Evolutionary conservation across 495 filamentous ascomycete species (phyloP).

Genomic region (Podospora comata): DNA sequence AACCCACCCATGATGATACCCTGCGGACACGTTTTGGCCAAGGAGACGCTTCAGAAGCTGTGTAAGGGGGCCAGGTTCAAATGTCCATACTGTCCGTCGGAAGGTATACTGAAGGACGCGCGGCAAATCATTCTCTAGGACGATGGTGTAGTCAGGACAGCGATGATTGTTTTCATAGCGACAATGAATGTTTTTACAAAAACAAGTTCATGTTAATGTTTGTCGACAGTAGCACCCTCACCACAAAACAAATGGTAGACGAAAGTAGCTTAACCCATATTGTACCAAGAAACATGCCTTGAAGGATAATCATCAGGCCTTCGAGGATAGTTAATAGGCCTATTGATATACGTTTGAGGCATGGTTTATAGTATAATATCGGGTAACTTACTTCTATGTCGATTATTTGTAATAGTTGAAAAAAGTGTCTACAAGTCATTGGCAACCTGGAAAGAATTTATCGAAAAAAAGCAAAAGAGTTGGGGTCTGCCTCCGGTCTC

Average conservation of each 20-base stretch:
- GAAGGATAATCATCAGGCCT: too few relatives aligned
- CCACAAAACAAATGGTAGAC: too few relatives aligned
- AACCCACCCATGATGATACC: constrained; percentile 99
- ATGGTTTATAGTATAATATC: too few relatives aligned
- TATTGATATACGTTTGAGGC: too few relatives aligned
- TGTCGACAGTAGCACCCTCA: too few relatives aligned
- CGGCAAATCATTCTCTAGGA: constrained; percentile 60
- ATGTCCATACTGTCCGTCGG: constrained; percentile 92
- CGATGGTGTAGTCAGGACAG: neutral
- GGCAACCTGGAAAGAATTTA: neutral
- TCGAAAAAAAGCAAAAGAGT: neutral
- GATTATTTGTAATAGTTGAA: too few relatives aligned
- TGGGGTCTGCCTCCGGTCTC: neutral
- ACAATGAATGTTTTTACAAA: neutral
- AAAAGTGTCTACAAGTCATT: too few relatives aligned
- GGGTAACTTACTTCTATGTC: too few relatives aligned
- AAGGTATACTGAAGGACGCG: constrained; percentile 73
- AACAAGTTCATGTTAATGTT: too few relatives aligned
- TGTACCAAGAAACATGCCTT: too few relatives aligned
- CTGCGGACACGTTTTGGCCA: constrained; percentile 90
- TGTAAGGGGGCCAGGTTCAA: constrained; percentile 82
- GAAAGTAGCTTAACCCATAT: too few relatives aligned
- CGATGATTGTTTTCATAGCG: neutral
- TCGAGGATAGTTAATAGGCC: too few relatives aligned
- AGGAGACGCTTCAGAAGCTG: constrained; percentile 72